Base-by-base conservation (phyloP, 306 rosid genomes). In the Casuarina cunninghamiana region DNA sequence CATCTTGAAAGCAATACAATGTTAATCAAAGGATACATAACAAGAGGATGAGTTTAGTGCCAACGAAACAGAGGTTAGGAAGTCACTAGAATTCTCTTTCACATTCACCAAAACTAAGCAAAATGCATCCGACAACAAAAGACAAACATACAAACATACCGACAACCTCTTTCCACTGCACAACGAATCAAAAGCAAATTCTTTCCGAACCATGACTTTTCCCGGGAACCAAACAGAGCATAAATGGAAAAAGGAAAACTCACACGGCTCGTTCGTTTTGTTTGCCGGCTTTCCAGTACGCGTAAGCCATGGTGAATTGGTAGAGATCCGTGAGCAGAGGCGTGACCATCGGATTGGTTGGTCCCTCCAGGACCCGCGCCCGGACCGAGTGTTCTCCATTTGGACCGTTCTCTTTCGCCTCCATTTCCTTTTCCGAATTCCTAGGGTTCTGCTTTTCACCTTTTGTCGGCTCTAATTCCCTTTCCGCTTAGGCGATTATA, bases 271-370 rank as follows among this genome's bases (percentile, higher is more conserved):
- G 98, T 45, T 96, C 99, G 84, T 90, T 86, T 73, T 93, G 98
- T 77, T 96, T 96, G 86, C 97, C 94, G 69, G 99, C 96, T 87
- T 90, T 96, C 99, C 99, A 96, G 84, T 96, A 96, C 10, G 99
- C 97, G 77, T 96, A 96, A 76, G 98, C 98, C 99, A 96, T 96
- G 75, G 99, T 96, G 88, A 91, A 96, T 86, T 93, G 99, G 75
- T 96, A 96, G 79, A 90, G 99, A 86, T 96, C 99, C 44, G 92
- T 96, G 65, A 96, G 98, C 78, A 96, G 90, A 78, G 99, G 99
- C 57, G 99, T 86, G 6, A 96, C 98, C 97, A 96, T 93, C 5
- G 99, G 98, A 38, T 96, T 96, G 41, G 94, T 93, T 1, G 99
- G 99, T 13, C 91, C 91, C 2, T 42, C 76, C 5, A 95, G 41